Conservation (phyloP, 2,329 filamentous ascomycete genomes). For the Fusarium algeriense region DNA sequence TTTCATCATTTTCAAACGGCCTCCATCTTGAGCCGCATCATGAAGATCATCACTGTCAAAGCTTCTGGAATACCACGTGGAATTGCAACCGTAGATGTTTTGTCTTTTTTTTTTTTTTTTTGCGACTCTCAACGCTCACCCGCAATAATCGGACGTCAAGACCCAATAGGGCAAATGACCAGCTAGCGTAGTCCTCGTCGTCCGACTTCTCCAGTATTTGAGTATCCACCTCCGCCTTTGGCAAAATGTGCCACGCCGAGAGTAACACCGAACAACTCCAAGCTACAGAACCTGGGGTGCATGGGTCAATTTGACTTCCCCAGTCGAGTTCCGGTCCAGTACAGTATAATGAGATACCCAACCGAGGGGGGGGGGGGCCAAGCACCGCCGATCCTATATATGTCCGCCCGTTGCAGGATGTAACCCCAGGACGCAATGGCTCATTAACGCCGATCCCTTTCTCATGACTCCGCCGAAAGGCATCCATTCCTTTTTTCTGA, state of each 20-base stretch:
- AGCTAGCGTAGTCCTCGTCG: constrained; percentile 24
- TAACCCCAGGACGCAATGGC: constrained; percentile 16
- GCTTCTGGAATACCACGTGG: constrained; percentile 29
- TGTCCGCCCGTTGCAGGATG: constrained; percentile 14
- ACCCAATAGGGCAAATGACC: constrained; percentile 16
- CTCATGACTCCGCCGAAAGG: constrained; percentile 28
- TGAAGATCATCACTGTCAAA: constrained; percentile 15
- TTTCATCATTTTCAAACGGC: not conserved
- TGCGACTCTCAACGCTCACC: constrained; percentile 8
- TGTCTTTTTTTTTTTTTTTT: not conserved
- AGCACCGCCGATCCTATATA: constrained; percentile 28
- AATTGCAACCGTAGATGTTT: not conserved
- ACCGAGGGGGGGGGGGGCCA: constrained; percentile 1
- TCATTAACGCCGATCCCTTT: constrained; percentile 24
- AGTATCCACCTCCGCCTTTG: constrained; percentile 32
- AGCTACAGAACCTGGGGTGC: constrained; percentile 39
- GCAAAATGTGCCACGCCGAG: constrained; percentile 33
- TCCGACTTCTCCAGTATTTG: constrained; percentile 24
- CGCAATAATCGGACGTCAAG: constrained; percentile 5
- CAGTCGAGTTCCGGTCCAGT: constrained; percentile 4
- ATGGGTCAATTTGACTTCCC: constrained; percentile 28
- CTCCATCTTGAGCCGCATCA: constrained; percentile 16
- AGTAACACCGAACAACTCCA: constrained; percentile 23
- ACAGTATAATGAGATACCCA: constrained; percentile 7
- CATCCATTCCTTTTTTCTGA: constrained; percentile 33